Conservation (phyloP, 257 asterid genomes). For the Perilla frutescens region DNA sequence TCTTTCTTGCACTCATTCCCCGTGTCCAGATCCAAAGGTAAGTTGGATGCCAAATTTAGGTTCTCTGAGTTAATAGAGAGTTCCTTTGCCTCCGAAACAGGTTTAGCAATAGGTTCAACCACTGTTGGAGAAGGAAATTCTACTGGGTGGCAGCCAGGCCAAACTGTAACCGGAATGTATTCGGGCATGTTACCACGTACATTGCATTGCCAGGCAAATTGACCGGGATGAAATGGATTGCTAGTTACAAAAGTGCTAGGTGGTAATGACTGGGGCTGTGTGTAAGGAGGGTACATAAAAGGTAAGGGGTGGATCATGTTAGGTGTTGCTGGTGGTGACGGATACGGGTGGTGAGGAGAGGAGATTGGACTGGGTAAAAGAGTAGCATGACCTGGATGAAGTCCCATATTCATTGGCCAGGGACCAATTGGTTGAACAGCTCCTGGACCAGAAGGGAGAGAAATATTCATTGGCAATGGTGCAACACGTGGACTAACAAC, state of each 20-base stretch:
- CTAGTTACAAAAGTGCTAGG: slow-evolving; percentile 60
- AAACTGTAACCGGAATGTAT: slow-evolving; percentile 65
- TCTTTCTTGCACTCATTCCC: slow-evolving; percentile 70
- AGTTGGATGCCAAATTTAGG: slow-evolving; percentile 53
- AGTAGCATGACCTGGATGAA: slow-evolving; percentile 83
- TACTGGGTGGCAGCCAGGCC: slow-evolving; percentile 79
- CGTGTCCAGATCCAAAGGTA: slow-evolving; percentile 65
- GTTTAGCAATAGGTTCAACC: slow-evolving; percentile 61
- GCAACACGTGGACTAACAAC: slow-evolving; percentile 57
- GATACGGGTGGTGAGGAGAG: slow-evolving; percentile 87
- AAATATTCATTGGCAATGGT: slow-evolving; percentile 68
- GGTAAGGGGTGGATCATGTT: slow-evolving; percentile 90
- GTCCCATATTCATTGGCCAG: slow-evolving; percentile 89
- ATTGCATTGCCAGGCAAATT: slow-evolving; percentile 82
- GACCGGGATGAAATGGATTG: slow-evolving; percentile 73
- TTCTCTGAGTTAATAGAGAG: slow-evolving; percentile 55
- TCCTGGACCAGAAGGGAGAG: slow-evolving; percentile 69
- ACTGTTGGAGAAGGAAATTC: slow-evolving; percentile 72
- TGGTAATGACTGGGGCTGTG: slow-evolving; percentile 74
- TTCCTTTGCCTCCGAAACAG: slow-evolving; percentile 50
- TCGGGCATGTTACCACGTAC: slow-evolving; percentile 63
- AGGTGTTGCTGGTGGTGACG: slow-evolving; percentile 92
- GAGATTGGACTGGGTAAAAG: slow-evolving; percentile 73
- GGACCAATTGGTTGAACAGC: slow-evolving; percentile 65
- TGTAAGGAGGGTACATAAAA: slow-evolving; percentile 77